These are phyloP conservation scores for Colletotrichum tanaceti DNA, from an alignment of 2,329 filamentous ascomycete species.

Conservation along the genomic window DNA sequence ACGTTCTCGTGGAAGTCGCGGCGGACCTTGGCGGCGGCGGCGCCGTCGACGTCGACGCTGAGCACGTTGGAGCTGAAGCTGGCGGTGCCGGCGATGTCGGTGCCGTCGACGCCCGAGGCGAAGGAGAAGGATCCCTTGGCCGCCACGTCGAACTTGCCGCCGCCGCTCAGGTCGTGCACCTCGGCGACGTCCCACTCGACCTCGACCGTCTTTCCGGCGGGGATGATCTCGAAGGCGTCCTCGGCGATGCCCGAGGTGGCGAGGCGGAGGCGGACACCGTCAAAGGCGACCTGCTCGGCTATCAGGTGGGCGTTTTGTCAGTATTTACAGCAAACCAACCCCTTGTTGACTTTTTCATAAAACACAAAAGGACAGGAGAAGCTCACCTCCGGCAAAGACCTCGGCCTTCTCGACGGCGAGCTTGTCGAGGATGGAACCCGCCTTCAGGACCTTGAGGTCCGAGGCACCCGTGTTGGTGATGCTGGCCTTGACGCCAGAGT, in stretches of 20 bases:
- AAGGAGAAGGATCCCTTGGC: slow-evolving; percentile 68
- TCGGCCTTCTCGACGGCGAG: slow-evolving; percentile 65
- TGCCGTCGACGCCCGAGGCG: slow-evolving; percentile 62
- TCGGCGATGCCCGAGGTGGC: slow-evolving; percentile 57
- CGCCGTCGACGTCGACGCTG: slow-evolving; percentile 66
- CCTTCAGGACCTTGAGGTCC: slow-evolving; percentile 63
- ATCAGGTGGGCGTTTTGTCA: slow-evolving; percentile 16
- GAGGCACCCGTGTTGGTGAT: slow-evolving; percentile 64
- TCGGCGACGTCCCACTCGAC: slow-evolving; percentile 66
- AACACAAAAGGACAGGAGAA: too few relatives aligned
- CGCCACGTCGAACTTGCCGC: slow-evolving; percentile 67
- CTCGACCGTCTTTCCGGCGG: slow-evolving; percentile 61
- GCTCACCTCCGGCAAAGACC: slow-evolving; percentile 60
- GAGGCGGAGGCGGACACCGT: slow-evolving; percentile 65
- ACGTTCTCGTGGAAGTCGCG: slow-evolving; percentile 54
- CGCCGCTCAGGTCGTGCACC: slow-evolving; percentile 62
- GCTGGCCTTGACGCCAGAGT: slow-evolving; percentile 64
- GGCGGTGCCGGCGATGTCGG: slow-evolving; percentile 65
- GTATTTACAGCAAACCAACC: background rate
- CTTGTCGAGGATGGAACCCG: slow-evolving; percentile 64
- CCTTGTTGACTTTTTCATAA: too few relatives aligned
- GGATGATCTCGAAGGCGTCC: slow-evolving; percentile 63
- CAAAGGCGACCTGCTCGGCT: slow-evolving; percentile 60
- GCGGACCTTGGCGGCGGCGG: slow-evolving; percentile 62
- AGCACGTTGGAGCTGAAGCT: slow-evolving; percentile 70